Evolutionary conservation across 768 basidiomycete species (phyloP).

Genomic region (Boletus vinaceobasis): DNA sequence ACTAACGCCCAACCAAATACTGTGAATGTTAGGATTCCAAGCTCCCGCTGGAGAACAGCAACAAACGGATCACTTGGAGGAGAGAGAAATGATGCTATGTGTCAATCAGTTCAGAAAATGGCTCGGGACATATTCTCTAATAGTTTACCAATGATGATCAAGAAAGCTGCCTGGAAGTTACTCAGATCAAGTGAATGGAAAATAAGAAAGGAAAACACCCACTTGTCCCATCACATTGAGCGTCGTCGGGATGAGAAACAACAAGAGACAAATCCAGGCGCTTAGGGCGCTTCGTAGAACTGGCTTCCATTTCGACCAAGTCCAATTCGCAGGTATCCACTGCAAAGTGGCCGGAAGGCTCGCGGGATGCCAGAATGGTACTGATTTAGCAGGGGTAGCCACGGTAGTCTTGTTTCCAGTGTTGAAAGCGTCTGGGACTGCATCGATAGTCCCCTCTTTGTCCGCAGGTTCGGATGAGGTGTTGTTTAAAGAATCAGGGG

Average conservation of each 20-base stretch:
- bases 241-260: constrained; percentile 55
- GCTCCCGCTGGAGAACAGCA: constrained; percentile 63
- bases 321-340: constrained; percentile 60
- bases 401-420: background rate
- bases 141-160: constrained; percentile 56
- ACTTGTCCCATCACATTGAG: constrained; percentile 58
- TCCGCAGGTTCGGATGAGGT: background rate
- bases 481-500: background rate
- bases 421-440: background rate
- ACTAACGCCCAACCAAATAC: constrained; percentile 59
- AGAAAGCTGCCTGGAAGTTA: constrained; percentile 51
- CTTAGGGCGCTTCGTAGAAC: constrained; percentile 58
- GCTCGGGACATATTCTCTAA: background rate
- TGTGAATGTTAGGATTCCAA: constrained; percentile 49
- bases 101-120: constrained; percentile 1
- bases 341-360: constrained; percentile 33
- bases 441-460: background rate
- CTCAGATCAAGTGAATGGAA: background rate
- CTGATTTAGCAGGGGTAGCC: background rate
- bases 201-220: background rate
- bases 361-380: background rate
- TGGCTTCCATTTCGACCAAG: constrained; percentile 58
- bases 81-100: constrained; percentile 57
- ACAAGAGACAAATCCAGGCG: constrained; percentile 57
- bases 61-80: constrained; percentile 68